Evolutionary conservation across 306 rosid genomes (phyloP).

Genomic region (Urtica urens): DNA sequence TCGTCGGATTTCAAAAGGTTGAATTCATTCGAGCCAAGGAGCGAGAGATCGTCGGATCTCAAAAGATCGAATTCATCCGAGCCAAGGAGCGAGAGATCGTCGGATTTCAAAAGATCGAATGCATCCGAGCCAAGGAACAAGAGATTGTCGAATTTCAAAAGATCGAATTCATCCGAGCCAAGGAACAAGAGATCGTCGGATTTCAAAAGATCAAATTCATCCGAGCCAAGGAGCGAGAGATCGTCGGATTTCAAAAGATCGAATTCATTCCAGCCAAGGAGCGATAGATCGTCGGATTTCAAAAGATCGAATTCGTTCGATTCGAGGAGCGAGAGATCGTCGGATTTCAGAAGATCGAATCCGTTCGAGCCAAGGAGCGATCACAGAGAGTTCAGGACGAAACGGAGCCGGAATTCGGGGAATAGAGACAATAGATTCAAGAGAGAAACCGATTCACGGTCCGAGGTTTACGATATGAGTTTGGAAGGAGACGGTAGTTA

Average conservation of each 20-base stretch:
- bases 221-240: slow-evolving; percentile 4
- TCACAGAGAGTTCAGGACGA: slow-evolving; percentile 5
- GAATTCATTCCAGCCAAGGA: slow-evolving; percentile 6
- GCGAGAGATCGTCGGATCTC: too few species aligned
- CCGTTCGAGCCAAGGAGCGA: slow-evolving; percentile 14
- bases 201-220: too few species aligned
- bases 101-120: too few species aligned
- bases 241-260: slow-evolving; percentile 13
- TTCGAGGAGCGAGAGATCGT: slow-evolving; percentile 28
- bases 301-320: slow-evolving; percentile 20
- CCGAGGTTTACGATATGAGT: slow-evolving; percentile 64
- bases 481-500: slow-evolving; percentile 63
- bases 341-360: slow-evolving; percentile 10
- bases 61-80: too few species aligned
- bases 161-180: too few species aligned
- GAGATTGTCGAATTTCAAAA: too few species aligned
- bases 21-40: too few species aligned
- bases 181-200: too few species aligned
- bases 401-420: too few species aligned
- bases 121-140: too few species aligned
- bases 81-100: too few species aligned
- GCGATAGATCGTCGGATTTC: slow-evolving; percentile 22
- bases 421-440: slow-evolving; percentile 20
- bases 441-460: slow-evolving; percentile 19
- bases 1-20: too few species aligned